Evolutionary conservation across 2,329 filamentous ascomycete species (phyloP).

Genomic region (Chrysoporthe deuterocubensis): DNA sequence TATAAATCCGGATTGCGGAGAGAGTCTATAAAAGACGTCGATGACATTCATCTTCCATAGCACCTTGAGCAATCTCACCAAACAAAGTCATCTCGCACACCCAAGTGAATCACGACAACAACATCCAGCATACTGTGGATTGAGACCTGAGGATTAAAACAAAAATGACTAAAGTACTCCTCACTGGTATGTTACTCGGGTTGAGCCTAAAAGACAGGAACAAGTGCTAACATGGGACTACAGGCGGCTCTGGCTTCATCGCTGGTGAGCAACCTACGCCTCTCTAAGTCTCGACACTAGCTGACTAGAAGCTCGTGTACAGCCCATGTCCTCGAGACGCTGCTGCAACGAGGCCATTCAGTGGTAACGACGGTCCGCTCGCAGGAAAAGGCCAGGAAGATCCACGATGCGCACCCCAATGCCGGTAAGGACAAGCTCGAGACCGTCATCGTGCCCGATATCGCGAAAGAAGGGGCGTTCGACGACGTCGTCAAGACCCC

Average conservation of each 20-base stretch:
- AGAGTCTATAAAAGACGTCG: not conserved
- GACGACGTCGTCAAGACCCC: conserved; percentile 61
- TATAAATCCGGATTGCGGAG: not conserved
- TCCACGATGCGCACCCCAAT: conserved; percentile 53
- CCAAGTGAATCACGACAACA: not conserved
- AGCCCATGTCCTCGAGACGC: conserved; percentile 60
- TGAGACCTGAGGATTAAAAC: not conserved
- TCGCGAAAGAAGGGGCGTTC: conserved; percentile 75
- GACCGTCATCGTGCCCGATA: conserved; percentile 73
- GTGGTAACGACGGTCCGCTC: conserved; percentile 62
- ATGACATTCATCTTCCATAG: too few species aligned
- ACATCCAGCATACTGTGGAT: not conserved
- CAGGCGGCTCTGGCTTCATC: conserved; percentile 58
- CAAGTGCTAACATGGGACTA: not conserved
- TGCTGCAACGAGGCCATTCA: conserved; percentile 53
- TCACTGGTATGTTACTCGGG: conserved; percentile 44
- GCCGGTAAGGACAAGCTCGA: conserved; percentile 48
- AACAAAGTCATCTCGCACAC: too few species aligned
- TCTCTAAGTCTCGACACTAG: not conserved
- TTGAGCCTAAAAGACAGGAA: not conserved
- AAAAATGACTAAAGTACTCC: conserved; percentile 50
- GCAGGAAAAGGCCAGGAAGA: conserved; percentile 56
- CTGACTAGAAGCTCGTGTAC: not conserved
- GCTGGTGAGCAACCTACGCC: conserved; percentile 43
- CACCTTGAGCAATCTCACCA: too few species aligned